Evolutionary conservation across 352 stramenopile species (phyloP).

Genomic region (Aphanomyces stellatus): DNA sequence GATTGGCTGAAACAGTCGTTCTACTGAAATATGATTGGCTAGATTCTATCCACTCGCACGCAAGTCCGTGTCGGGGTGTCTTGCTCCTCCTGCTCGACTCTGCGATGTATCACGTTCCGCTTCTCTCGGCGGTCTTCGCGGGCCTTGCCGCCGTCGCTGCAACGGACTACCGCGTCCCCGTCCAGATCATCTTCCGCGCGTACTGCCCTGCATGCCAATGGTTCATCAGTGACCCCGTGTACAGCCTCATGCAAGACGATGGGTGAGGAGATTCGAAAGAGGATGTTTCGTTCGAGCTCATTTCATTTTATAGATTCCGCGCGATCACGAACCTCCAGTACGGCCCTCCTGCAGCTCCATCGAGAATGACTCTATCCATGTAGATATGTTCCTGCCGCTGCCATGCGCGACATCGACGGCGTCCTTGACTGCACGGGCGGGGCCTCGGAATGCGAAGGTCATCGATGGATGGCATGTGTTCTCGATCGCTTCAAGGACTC

Average conservation of each 20-base stretch:
- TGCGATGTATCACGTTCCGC: too few relatives aligned
- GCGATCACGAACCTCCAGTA: slow-evolving; percentile 64
- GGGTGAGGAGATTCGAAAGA: too few relatives aligned
- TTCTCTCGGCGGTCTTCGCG: too few relatives aligned
- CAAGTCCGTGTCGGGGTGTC: too few relatives aligned
- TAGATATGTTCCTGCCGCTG: slow-evolving; percentile 60
- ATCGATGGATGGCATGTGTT: slow-evolving; percentile 60
- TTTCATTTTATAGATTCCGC: slow-evolving; percentile 38
- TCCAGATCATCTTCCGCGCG: slow-evolving; percentile 61
- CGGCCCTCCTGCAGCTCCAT: background rate
- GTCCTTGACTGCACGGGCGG: slow-evolving; percentile 53
- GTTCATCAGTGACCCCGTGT: slow-evolving; percentile 60
- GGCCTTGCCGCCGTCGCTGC: slow-evolving; percentile 11
- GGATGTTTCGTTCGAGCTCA: too few relatives aligned
- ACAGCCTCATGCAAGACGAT: slow-evolving; percentile 58
- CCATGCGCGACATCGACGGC: slow-evolving; percentile 57
- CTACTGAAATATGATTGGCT: too few relatives aligned
- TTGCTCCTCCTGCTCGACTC: too few relatives aligned
- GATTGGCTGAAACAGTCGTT: too few relatives aligned
- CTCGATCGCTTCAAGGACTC: slow-evolving; percentile 65
- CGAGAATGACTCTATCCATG: background rate
- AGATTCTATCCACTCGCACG: too few relatives aligned
- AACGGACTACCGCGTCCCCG: slow-evolving; percentile 32
- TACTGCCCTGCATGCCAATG: slow-evolving; percentile 79
- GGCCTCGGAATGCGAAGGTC: slow-evolving; percentile 57